Evolutionary conservation across 2,329 filamentous ascomycete species (phyloP).

Genomic region (Amphichorda felina): DNA sequence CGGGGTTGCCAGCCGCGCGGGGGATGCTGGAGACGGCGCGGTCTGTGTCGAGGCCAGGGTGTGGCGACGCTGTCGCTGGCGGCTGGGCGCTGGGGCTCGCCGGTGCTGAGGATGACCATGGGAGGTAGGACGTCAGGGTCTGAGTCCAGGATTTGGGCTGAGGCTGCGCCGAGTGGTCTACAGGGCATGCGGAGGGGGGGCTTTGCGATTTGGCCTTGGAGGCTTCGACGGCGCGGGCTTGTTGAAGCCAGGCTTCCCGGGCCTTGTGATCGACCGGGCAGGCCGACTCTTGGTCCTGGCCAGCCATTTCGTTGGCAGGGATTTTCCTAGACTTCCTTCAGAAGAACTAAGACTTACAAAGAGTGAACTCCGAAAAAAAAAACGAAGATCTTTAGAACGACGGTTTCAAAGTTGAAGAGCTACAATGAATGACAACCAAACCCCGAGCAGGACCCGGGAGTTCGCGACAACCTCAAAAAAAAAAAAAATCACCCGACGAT

Average conservation of each 20-base stretch:
- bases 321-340: no score
- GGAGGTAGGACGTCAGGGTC: constrained; percentile 27
- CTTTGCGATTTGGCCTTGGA: constrained; percentile 10
- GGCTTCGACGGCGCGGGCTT: constrained; percentile 43
- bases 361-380: neutral
- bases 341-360: neutral
- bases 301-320: constrained; percentile 12
- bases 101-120: constrained; percentile 23
- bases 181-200: constrained; percentile 14
- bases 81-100: constrained; percentile 4
- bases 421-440: no score
- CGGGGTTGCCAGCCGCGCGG: constrained; percentile 33
- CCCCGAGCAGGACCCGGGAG: no score
- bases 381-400: neutral
- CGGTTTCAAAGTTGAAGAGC: no score
- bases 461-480: no score
- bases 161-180: constrained; percentile 16
- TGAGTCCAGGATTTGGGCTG: constrained; percentile 29
- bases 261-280: constrained; percentile 90
- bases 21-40: constrained; percentile 75
- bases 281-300: constrained; percentile 18
- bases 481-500: no score
- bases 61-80: neutral
- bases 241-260: constrained; percentile 74
- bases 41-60: constrained; percentile 41